phyloP scores from a whole-genome alignment of 345 rosid genomes.

The Salix brachista region DNA sequence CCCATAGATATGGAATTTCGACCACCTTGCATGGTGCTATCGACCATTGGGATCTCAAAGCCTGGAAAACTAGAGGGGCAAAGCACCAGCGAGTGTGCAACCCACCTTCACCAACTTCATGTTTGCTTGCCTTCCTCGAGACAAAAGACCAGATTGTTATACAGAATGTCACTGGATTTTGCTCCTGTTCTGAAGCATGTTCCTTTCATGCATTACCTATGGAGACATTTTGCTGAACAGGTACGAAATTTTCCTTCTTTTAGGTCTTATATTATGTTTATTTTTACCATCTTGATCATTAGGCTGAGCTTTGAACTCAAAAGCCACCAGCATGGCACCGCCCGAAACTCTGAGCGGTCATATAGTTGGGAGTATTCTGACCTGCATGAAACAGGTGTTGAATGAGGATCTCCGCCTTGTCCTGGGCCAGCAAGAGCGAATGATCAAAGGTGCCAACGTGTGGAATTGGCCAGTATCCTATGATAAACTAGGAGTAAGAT shows the following conservation, averaged over 20 bases:
- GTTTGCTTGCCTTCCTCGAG: constrained; percentile 90
- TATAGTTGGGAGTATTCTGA: not conserved
- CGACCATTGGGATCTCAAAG: constrained; percentile 94
- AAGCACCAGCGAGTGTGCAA: constrained; percentile 60
- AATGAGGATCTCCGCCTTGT: constrained; percentile 88
- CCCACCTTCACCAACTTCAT: constrained; percentile 97
- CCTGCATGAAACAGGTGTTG: constrained; percentile 53
- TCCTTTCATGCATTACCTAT: constrained; percentile 79
- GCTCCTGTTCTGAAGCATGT: constrained; percentile 76
- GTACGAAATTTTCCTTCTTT: constrained; percentile 26
- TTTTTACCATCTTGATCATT: not conserved
- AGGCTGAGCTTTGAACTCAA: not conserved
- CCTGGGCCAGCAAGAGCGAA: constrained; percentile 89
- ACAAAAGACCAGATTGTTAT: constrained; percentile 71
- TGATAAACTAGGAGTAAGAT: constrained; percentile 95
- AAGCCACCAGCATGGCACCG: not conserved
- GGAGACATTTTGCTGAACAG: constrained; percentile 96
- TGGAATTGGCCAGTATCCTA: constrained; percentile 89
- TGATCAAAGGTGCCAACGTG: constrained; percentile 78
- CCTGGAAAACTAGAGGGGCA: constrained; percentile 90
- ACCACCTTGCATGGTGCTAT: constrained; percentile 94
- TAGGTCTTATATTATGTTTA: not conserved
- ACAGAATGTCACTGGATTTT: constrained; percentile 94
- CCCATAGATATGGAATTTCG: constrained; percentile 97
- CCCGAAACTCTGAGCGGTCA: not conserved